Base-by-base conservation (phyloP, 2,329 filamentous ascomycete genomes). In the Elsinoe batatas region DNA sequence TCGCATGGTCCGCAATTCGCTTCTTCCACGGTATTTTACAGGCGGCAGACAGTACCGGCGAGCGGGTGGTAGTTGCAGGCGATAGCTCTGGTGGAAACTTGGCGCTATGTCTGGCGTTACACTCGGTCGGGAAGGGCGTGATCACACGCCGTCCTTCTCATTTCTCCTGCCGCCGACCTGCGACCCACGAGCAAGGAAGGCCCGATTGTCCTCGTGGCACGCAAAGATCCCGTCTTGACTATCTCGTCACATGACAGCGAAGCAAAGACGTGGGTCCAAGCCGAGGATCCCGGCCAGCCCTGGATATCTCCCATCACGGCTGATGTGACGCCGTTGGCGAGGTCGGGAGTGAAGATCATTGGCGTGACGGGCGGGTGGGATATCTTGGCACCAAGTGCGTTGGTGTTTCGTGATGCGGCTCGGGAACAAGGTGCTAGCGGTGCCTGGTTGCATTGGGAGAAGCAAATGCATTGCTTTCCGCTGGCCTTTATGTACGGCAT, bases 401-500 rank as follows among this genome's bases (percentile, higher is more conserved):
- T 77, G 1, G 59, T 71, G 0, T 78, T 81, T 49, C 63, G 76
- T 4, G 71, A 78, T 2, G 72, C 69, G 54, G 76, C 74, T 5
- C 67, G 68, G 26, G 63, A 73, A 42, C 62, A 67, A 15, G 71
- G 72, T 0, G 71, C 82, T 0, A 49, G 65, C 1, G 80, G 80
- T 0, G 69, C 77, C 56, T 82, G 80, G 80, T 60, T 83, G 38
- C 69, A 79, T 8, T 83, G 80, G 79, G 73, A 79, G 15, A 74
- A 74, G 15, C 77, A 81, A 66, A 82, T 83, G 76, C 80, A 83
- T 64, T 80, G 77, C 58, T 82, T 81, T 53, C 72, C 77, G 1
- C 64, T 82, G 35, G 73, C 76, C 1, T 75, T 72, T 44, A 66
- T 69, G 1, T 80, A 77, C 59, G 71, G 67, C 0, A 36, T 81